phyloP scores from a whole-genome alignment of 2,329 filamentous ascomycete genomes.

The Aphanoascus verrucosus region DNA sequence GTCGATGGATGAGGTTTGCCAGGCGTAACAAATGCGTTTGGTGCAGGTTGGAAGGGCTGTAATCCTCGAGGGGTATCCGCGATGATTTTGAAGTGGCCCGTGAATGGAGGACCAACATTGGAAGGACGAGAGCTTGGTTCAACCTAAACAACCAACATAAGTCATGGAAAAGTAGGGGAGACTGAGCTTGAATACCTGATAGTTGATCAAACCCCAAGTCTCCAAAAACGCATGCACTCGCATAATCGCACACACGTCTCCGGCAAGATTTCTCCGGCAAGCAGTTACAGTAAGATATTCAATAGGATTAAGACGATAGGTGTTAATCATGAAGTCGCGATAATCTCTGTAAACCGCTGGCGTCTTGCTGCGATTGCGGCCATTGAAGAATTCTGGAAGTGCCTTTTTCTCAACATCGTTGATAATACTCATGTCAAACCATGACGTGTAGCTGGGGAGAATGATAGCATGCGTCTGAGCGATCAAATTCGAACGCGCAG shows the following conservation, averaged over 20 bases:
- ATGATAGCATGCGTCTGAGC: conserved; percentile 93
- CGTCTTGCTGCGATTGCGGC: conserved; percentile 94
- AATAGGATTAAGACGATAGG: conserved; percentile 86
- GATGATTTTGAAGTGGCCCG: conserved; percentile 91
- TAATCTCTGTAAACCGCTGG: conserved; percentile 97
- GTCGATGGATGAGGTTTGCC: conserved; percentile 57
- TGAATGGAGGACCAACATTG: conserved; percentile 91
- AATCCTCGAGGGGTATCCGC: conserved; percentile 91
- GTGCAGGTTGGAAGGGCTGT: conserved; percentile 86
- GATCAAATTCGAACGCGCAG: conserved; percentile 82
- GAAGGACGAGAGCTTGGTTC: conserved; percentile 92
- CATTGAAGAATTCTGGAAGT: conserved; percentile 97
- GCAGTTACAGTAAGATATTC: conserved; percentile 97
- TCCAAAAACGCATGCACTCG: conserved; percentile 94
- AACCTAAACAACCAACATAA: conserved; percentile 49
- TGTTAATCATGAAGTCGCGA: conserved; percentile 99
- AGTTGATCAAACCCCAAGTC: conserved; percentile 98
- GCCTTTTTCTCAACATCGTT: conserved; percentile 89
- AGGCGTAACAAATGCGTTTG: conserved; percentile 55
- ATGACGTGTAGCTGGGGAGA: conserved; percentile 91
- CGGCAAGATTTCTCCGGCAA: conserved; percentile 85
- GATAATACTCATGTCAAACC: conserved; percentile 96
- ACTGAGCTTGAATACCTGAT: conserved; percentile 56
- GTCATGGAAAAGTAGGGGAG: neutral
- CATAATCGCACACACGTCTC: conserved; percentile 98